phyloP scores from a whole-genome alignment of 2,329 filamentous ascomycete species.

The Fulvia fulva region DNA sequence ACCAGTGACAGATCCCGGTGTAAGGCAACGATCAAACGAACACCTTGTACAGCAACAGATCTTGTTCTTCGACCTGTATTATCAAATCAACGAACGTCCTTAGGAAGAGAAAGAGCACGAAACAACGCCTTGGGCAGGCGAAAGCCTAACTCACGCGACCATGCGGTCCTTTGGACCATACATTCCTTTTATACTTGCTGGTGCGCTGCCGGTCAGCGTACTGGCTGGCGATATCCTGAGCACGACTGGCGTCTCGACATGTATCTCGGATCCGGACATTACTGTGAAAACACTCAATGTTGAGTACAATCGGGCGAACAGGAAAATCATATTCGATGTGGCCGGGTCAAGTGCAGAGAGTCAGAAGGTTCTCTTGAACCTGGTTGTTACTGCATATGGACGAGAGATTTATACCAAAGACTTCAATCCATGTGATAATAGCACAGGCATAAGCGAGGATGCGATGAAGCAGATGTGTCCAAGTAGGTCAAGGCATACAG shows the following conservation, averaged over 20 bases:
- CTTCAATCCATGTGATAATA: conserved; percentile 75
- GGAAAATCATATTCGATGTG: conserved; percentile 75
- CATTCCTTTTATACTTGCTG: conserved; percentile 30
- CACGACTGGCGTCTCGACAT: conserved; percentile 76
- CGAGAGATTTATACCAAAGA: conserved; percentile 69
- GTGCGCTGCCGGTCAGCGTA: conserved; percentile 44
- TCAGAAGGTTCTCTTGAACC: conserved; percentile 74
- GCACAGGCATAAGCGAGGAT: conserved; percentile 3
- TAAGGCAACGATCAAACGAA: conserved; percentile 10
- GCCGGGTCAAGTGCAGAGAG: conserved; percentile 67
- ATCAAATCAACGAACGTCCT: neutral
- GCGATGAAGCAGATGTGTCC: conserved; percentile 75
- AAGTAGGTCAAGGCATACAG: too few species aligned
- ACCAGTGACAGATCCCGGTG: neutral
- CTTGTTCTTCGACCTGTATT: neutral
- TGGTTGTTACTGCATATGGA: conserved; percentile 82
- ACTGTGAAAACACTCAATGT: conserved; percentile 72
- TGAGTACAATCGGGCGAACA: conserved; percentile 70
- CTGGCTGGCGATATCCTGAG: conserved; percentile 68
- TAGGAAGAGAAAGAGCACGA: conserved; percentile 1
- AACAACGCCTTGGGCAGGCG: conserved; percentile 5
- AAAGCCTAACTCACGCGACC: conserved; percentile 18
- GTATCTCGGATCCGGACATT: conserved; percentile 58
- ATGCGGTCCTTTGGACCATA: conserved; percentile 29
- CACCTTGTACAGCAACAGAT: conserved; percentile 12